Base-by-base conservation (phyloP, 192 early-diverging fungal species). In the Backusella morwellensis region DNA sequence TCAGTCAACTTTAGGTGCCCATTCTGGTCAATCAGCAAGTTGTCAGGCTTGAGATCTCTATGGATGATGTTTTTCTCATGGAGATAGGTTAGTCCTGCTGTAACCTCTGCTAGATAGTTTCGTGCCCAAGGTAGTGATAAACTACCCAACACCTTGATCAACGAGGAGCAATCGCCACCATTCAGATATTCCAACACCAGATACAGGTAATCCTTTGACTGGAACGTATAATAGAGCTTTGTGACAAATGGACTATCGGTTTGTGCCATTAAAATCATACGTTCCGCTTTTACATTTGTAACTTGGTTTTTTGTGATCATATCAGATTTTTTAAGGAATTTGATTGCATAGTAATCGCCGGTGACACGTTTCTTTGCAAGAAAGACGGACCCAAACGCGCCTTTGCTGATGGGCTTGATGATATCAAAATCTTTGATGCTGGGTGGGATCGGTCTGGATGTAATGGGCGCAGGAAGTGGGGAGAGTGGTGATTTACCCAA, bases 221-320 rank as follows among this genome's bases (percentile, higher is more conserved):
- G 95, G 79, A 96, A 96, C 15, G 91, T 90, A 75, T 89, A 96
- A 78, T 93, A 95, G 1, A 96, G 83, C 70, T 92, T 94, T 72
- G 94, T 93, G 3, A 96, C 94, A 83, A 88, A 95, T 2, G 93
- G 93, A 21, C 90, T 91, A 73, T 96, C 94, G 17, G 95, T 86
- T 78, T 96, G 95, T 35, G 86, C 84, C 79, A 93, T 94, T 38
- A 96, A 84, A 77, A 96, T 95, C 89, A 95, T 91, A n/a, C 94
- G 84, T 75, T 96, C 95, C 0, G 94, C 91, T 76, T 94, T 94
- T 82, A 96, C 92, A 74, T 96, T 96, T 38, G 90, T 94, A 23
- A 95, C 94, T 82, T 96, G 95, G 76, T 96, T 96, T 82, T 96
- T 96, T 35, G 93, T 93, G 70, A 95, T 88, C 95, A 96, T 96